Evolutionary conservation across 1,284 basidiomycete genomes (phyloP).

Genomic region (Peniophora sp.): DNA sequence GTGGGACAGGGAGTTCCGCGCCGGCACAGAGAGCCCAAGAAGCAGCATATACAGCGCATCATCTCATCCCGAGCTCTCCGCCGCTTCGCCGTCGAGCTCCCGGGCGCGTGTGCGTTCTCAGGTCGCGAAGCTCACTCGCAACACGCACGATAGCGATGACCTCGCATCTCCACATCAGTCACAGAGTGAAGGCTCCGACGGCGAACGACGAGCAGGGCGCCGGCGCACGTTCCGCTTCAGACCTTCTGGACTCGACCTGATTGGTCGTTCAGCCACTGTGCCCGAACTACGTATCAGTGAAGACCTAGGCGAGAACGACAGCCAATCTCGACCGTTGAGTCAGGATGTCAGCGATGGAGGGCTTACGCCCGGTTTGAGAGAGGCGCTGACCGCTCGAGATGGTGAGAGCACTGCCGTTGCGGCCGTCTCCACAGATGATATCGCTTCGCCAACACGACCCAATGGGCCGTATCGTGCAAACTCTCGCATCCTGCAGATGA

Average conservation of each 20-base stretch:
- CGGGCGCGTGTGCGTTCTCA: conserved; percentile 30
- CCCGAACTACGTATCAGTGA: conserved; percentile 1
- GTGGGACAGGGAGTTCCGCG: conserved; percentile 23
- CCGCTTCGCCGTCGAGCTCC: conserved; percentile 34
- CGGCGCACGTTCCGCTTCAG: conserved; percentile 9
- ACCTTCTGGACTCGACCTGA: conserved; percentile 8
- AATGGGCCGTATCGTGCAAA: not conserved
- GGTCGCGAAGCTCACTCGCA: conserved; percentile 25
- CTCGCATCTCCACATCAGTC: conserved; percentile 40
- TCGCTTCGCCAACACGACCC: not conserved
- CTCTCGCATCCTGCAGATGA: conserved; percentile 7
- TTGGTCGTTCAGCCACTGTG: conserved; percentile 8
- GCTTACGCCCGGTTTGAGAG: not conserved
- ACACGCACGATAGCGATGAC: conserved; percentile 35
- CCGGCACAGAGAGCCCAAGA: conserved; percentile 23
- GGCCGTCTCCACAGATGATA: no score
- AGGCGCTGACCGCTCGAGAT: not conserved
- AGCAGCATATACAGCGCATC: conserved; percentile 29
- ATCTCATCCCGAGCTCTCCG: conserved; percentile 9
- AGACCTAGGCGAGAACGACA: conserved; percentile 11
- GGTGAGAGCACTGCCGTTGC: not conserved
- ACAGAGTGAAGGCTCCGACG: conserved; percentile 33
- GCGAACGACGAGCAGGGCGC: conserved; percentile 19
- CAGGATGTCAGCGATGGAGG: not conserved
- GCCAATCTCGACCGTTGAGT: not conserved